Percentiles rank a stretch among this genome's conserved stretches.
Conservation (phyloP, 345 rosid genomes). For the Populus simonii region DNA sequence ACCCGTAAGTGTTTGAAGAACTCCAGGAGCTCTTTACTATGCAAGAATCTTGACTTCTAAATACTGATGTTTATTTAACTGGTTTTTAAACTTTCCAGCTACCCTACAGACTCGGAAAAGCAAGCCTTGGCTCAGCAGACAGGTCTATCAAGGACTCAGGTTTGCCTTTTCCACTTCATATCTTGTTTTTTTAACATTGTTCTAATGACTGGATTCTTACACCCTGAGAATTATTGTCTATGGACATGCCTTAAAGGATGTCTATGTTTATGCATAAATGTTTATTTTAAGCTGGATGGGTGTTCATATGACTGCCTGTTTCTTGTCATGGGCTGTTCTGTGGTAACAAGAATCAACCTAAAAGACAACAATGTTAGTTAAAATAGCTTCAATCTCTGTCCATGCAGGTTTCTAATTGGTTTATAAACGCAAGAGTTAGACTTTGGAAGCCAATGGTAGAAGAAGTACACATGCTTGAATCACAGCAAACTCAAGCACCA, state of each 20-base stretch:
- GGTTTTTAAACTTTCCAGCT: conserved; percentile 7
- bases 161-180: not conserved
- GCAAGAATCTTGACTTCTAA: not conserved
- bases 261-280: not conserved
- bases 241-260: not conserved
- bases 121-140: conserved; percentile 25
- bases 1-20: conserved; percentile 23
- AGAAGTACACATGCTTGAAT: conserved; percentile 29
- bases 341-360: not conserved
- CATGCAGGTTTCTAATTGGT: conserved; percentile 33
- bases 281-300: not conserved
- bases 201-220: not conserved
- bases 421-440: conserved; percentile 33
- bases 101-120: conserved; percentile 30
- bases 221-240: not conserved
- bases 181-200: not conserved
- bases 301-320: not conserved
- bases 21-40: no score
- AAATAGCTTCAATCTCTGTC: not conserved
- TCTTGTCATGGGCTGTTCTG: not conserved
- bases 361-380: not conserved
- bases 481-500: conserved; percentile 8
- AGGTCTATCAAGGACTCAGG: conserved; percentile 34
- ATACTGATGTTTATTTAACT: not conserved
- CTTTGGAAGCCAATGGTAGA: conserved; percentile 40